Conservation (phyloP, 208 protist genomes). For the Porcisia hertigi region DNA sequence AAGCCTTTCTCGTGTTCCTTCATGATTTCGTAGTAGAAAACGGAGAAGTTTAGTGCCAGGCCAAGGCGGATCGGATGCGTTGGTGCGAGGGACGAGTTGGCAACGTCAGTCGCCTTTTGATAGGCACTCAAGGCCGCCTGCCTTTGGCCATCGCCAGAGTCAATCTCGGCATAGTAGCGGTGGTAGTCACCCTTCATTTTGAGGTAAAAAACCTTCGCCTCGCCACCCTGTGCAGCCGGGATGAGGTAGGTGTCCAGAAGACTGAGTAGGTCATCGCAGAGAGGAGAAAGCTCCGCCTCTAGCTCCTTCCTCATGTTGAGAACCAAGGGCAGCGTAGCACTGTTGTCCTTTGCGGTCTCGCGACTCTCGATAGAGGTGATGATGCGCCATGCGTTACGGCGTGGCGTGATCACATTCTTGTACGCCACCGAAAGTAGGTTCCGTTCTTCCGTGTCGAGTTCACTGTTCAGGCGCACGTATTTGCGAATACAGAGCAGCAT, state of each 20-base stretch:
- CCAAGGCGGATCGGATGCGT: conserved; percentile 99
- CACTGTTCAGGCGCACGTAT: conserved; percentile 94
- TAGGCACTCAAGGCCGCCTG: conserved; percentile 90
- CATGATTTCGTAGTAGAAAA: conserved; percentile 99
- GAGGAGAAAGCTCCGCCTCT: conserved; percentile 97
- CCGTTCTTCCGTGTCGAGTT: conserved; percentile 99
- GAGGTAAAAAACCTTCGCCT: conserved; percentile 95
- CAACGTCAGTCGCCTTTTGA: conserved; percentile 86
- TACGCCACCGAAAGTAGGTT: conserved; percentile 99
- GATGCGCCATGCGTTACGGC: conserved; percentile 98
- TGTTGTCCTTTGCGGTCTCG: conserved; percentile 91
- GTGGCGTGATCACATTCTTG: conserved; percentile 99
- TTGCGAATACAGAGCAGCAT: conserved; percentile 99
- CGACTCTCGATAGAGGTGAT: conserved; percentile 98
- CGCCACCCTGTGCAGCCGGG: conserved; percentile 87
- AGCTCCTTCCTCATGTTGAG: conserved; percentile 95
- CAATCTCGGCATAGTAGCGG: conserved; percentile 99
- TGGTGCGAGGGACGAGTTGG: conserved; percentile 85
- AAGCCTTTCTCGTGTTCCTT: conserved; percentile 95
- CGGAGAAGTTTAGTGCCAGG: conserved; percentile 99
- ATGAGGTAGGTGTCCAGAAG: conserved; percentile 98
- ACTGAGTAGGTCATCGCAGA: conserved; percentile 97
- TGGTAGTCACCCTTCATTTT: conserved; percentile 97
- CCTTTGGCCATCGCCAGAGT: conserved; percentile 80
- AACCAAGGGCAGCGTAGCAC: conserved; percentile 91